Evolutionary conservation across 441 rosid species (phyloP).

Genomic region (Corymbia citriodora): DNA sequence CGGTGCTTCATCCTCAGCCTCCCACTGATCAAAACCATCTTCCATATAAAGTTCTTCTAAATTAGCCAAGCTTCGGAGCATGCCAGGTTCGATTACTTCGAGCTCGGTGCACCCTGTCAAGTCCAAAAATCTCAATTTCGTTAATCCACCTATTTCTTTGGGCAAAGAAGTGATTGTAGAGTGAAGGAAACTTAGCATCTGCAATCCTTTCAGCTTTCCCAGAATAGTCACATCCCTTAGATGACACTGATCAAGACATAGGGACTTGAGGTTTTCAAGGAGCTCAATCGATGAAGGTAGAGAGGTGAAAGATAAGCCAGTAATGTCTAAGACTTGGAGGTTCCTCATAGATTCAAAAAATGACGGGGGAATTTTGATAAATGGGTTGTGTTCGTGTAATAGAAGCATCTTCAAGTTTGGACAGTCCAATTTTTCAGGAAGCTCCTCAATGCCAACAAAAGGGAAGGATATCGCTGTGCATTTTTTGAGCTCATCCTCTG

Average conservation of each 20-base stretch:
- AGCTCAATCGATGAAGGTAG: constrained; percentile 5
- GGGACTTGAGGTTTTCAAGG: constrained; percentile 12
- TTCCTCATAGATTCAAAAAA: neutral
- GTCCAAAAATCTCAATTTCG: neutral
- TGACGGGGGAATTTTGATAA: neutral
- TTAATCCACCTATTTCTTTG: neutral
- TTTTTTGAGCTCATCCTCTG: neutral
- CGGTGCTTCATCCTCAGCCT: neutral
- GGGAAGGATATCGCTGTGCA: neutral
- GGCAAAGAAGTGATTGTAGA: no score
- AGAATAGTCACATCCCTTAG: neutral
- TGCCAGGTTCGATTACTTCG: neutral
- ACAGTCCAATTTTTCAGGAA: neutral
- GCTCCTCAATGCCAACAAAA: neutral
- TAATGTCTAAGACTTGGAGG: constrained; percentile 2
- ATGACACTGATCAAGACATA: neutral
- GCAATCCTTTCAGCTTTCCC: constrained; percentile 8
- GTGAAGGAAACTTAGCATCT: constrained; percentile 15
- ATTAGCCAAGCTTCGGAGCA: neutral
- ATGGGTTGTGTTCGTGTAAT: neutral
- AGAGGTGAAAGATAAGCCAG: neutral
- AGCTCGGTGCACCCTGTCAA: neutral
- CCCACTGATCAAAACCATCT: neutral
- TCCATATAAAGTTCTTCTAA: neutral
- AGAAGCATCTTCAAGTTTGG: neutral